Evolutionary conservation across 805 yeast species (phyloP), one percentile per base, ranked within the genome.

Genomic region (Spathaspora passalidarum): DNA sequence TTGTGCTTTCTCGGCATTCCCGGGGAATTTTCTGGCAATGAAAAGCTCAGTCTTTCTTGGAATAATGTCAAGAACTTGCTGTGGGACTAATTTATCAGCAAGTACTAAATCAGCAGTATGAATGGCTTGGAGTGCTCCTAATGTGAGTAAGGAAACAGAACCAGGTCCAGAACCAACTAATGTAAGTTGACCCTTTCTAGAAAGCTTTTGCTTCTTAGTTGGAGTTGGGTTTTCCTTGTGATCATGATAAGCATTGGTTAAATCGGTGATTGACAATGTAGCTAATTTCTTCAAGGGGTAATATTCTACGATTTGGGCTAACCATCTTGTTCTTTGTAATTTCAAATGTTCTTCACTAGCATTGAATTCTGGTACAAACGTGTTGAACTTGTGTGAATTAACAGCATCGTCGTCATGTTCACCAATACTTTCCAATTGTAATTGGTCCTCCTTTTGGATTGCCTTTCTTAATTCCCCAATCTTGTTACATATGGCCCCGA

Each of bases 111-210:
- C 97, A 0, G 97, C 97, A 0, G 81, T 70, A 50, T 83, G 77
- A 22, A 92, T 91, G 32, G 85, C 89, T 36, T 83, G 79, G 21
- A 89, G 61, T 0, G 98, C 98, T 4, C 94, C 96, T 1, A 88
- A 63, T 0, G 97, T 91, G 18, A 92, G 72, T 60, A 88, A 75
- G 1, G 89, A 84, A 0, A 86, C 78, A 1, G 92, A 80, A 0
- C 98, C 98, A 0, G 98, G 97, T 0, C 98, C 98, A 2, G 96
- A 78, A 0, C 98, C 98, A 16, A 92, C 90, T n/a, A 92, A 72
- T 1, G 94, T 79, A 9, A 91, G 84, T 2, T 73, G 52, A 1
- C 96, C 96, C 40, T 38, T 43, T 18, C 38, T 34, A 21, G 36
- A 17, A 14, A 8, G 49, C 56, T 40, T 60, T 44, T 26, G 60